Evolutionary conservation across 306 rosid genomes (phyloP), one percentile per base, ranked within the genome.

Genomic region (Cucurbita ficifolia): DNA sequence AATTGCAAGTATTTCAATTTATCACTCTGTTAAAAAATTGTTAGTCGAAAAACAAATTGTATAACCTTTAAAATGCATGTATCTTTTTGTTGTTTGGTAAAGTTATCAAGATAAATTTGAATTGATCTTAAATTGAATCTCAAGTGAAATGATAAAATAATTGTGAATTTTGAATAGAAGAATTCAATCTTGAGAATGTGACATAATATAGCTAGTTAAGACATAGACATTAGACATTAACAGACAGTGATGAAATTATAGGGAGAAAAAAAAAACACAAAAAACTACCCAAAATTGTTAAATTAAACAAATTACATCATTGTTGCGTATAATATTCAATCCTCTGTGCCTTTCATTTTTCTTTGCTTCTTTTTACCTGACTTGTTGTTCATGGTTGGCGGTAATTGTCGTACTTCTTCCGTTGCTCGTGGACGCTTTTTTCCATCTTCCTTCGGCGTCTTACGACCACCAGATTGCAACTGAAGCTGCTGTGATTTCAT

Each of bases 401-500:
- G 61, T 45, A 68, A 60, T 72, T 78, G 80, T 46, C 54, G 77
- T 72, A 76, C 61, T 72, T 67, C 75, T 33, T 54, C 57, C 77
- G 1, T 51, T 18, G 72, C 82, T 40, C 75, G 76, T 18, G 65
- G 45, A 38, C 24, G 80, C 63, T 72, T 48, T 73, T 81, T 61
- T 74, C 84, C 52, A 36, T 62, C 82, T 56, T 77, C 78, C 64
- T 58, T 84, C 17, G 73, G 12, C 57, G 10, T 81, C 68, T 72
- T 80, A 53, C 56, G 45, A 50, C 73, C 71, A 58, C 75, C 63
- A 12, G 88, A 76, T 77, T 81, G 76, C 36, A 79, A 72, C 70
- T 84, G 80, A 74, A 74, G 46, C 78, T 82, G 89, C 80, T 80
- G 82, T 33, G 92, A 77, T 80, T 88, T 89, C 96, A 86, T 86